Evolutionary conservation across 2,329 filamentous ascomycete genomes (phyloP).

Genomic region (Pseudohalonectria lignicola): DNA sequence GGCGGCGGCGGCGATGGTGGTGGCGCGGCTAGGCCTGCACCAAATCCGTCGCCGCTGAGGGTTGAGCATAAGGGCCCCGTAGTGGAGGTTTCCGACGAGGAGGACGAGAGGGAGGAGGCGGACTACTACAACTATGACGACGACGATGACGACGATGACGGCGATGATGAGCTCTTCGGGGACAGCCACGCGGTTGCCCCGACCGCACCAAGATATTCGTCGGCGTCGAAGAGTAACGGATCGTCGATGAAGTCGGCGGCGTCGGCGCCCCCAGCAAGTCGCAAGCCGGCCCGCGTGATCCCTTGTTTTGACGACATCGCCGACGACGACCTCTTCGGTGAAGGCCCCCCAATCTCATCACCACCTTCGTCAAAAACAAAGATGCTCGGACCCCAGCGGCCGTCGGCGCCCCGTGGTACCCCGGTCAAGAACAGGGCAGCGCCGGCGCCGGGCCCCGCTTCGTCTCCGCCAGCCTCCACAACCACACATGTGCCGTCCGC

Average conservation of each 20-base stretch:
- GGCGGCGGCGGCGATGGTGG: background rate
- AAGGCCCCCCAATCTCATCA: no score
- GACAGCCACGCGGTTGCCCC: background rate
- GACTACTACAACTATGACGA: conserved; percentile 1
- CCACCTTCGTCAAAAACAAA: no score
- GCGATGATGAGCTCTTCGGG: conserved; percentile 1
- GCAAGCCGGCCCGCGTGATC: no score
- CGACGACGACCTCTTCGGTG: conserved; percentile 2
- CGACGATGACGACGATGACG: background rate
- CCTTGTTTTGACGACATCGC: background rate
- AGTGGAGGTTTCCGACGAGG: conserved; percentile 1
- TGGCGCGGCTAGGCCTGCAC: no score
- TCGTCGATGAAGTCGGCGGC: background rate
- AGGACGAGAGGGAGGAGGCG: conserved; percentile 1
- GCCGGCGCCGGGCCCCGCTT: no score
- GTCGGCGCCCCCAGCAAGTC: background rate
- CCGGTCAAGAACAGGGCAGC: no score
- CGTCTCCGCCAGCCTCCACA: no score
- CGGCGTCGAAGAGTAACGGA: background rate
- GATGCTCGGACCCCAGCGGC: no score
- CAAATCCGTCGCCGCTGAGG: no score
- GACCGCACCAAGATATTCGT: background rate
- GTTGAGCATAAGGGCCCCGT: background rate
- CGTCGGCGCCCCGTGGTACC: no score
- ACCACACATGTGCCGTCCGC: no score